Evolutionary conservation across 2,329 filamentous ascomycete species (phyloP).

Genomic region (Beauveria medogensis): DNA sequence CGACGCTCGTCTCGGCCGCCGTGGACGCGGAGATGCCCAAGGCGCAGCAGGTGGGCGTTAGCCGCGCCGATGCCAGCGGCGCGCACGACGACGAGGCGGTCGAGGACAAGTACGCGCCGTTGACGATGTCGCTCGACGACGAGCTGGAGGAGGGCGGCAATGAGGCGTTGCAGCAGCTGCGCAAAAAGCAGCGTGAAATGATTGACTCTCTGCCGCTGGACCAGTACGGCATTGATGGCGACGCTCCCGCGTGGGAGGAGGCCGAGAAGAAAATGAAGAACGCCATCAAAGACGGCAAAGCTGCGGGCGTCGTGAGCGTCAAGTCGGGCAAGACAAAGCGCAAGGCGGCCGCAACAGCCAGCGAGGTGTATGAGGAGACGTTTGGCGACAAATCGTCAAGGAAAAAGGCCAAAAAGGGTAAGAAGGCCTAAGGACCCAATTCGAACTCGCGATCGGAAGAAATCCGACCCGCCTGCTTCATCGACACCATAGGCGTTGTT

Average conservation of each 20-base stretch:
- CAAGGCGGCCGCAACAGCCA: constrained; percentile 56
- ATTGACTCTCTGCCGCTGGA: constrained; percentile 88
- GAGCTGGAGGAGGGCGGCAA: constrained; percentile 80
- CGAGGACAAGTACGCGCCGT: constrained; percentile 58
- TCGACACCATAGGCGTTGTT: neutral
- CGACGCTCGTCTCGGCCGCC: constrained; percentile 63
- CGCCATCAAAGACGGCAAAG: constrained; percentile 45
- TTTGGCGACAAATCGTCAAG: constrained; percentile 46
- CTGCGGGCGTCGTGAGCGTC: constrained; percentile 62
- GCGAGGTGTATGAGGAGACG: constrained; percentile 55
- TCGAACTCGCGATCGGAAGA: neutral
- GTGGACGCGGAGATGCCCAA: constrained; percentile 59
- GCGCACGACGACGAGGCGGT: constrained; percentile 63
- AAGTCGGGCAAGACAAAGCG: constrained; percentile 71
- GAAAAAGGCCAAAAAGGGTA: constrained; percentile 44
- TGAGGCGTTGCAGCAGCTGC: constrained; percentile 61
- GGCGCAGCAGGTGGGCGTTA: constrained; percentile 48
- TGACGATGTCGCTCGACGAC: constrained; percentile 65
- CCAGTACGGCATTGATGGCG: constrained; percentile 56
- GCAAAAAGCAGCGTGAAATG: constrained; percentile 74
- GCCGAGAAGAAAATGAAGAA: constrained; percentile 67
- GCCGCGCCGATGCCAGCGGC: constrained; percentile 49
- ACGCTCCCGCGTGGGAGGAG: constrained; percentile 54
- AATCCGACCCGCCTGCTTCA: neutral
- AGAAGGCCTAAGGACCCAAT: constrained; percentile 18